Evolutionary conservation across 1,284 basidiomycete species (phyloP).

Genomic region (Puccinia hordei): DNA sequence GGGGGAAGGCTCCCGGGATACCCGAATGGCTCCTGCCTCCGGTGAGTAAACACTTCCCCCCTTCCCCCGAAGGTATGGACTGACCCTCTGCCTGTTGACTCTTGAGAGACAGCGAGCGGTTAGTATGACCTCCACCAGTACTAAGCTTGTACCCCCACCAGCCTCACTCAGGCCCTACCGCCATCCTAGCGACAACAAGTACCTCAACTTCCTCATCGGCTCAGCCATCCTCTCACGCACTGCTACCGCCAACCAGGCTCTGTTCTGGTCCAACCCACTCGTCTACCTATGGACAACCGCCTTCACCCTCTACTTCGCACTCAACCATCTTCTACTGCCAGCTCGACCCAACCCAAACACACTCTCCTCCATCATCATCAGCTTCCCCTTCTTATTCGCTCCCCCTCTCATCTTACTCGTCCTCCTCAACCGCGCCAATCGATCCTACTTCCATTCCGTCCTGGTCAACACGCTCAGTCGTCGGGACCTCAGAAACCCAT

Average conservation of each 20-base stretch:
- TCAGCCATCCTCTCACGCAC: slow-evolving; percentile 18
- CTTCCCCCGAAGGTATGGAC: too few relatives aligned
- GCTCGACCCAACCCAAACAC: neutral
- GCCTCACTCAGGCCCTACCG: slow-evolving; percentile 21
- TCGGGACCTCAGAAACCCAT: slow-evolving; percentile 29
- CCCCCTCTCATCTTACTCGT: slow-evolving; percentile 40
- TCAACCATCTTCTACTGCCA: neutral
- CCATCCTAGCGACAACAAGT: slow-evolving; percentile 29
- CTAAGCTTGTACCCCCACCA: too few relatives aligned
- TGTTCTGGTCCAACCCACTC: slow-evolving; percentile 44
- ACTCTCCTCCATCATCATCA: slow-evolving; percentile 3
- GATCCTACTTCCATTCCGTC: slow-evolving; percentile 15
- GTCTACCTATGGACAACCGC: slow-evolving; percentile 43
- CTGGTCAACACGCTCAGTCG: neutral
- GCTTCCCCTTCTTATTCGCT: slow-evolving; percentile 33
- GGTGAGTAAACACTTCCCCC: too few relatives aligned
- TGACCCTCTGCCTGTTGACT: too few relatives aligned
- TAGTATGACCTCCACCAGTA: neutral
- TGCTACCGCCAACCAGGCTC: neutral
- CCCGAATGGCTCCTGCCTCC: too few relatives aligned
- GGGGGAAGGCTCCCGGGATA: too few relatives aligned
- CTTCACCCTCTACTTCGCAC: slow-evolving; percentile 27
- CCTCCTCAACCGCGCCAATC: slow-evolving; percentile 35
- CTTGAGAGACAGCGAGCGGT: too few relatives aligned
- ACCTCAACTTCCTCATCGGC: slow-evolving; percentile 30